phyloP scores from a whole-genome alignment of 257 asterid species.

The Capsicum baccatum region DNA sequence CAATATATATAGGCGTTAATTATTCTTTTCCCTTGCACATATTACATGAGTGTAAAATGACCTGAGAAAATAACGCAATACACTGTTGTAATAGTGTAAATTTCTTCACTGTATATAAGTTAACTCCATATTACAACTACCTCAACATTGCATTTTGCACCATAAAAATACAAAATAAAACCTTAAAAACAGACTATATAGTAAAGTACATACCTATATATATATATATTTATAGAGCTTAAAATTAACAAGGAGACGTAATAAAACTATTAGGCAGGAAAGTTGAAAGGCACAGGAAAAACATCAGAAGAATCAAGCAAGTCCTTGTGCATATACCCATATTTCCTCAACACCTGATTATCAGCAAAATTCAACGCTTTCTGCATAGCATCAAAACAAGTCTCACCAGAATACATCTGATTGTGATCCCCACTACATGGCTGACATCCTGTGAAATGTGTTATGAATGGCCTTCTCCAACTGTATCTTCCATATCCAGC shows the following conservation, averaged over 20 bases:
- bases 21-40: background rate
- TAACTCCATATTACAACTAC: background rate
- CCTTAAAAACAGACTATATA: background rate
- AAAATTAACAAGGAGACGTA: background rate
- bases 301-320: slow-evolving; percentile 69
- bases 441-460: slow-evolving; percentile 98
- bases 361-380: slow-evolving; percentile 83
- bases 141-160: background rate
- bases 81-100: background rate
- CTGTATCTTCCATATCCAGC: slow-evolving; percentile 77
- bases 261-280: slow-evolving; percentile 52
- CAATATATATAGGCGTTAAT: background rate
- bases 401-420: slow-evolving; percentile 78
- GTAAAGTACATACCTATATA: background rate
- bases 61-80: background rate
- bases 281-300: slow-evolving; percentile 70
- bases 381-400: slow-evolving; percentile 80
- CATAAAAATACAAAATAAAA: background rate
- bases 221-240: slow-evolving; percentile 9
- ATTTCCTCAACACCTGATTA: slow-evolving; percentile 85
- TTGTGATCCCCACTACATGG: slow-evolving; percentile 94
- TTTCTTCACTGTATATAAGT: background rate
- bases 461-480: slow-evolving; percentile 88
- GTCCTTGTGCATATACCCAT: slow-evolving; percentile 74
- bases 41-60: too few relatives aligned